These are phyloP conservation scores for Lipomyces yamanashiensis DNA, from an alignment of 805 yeast species.

Conservation along the genomic window DNA sequence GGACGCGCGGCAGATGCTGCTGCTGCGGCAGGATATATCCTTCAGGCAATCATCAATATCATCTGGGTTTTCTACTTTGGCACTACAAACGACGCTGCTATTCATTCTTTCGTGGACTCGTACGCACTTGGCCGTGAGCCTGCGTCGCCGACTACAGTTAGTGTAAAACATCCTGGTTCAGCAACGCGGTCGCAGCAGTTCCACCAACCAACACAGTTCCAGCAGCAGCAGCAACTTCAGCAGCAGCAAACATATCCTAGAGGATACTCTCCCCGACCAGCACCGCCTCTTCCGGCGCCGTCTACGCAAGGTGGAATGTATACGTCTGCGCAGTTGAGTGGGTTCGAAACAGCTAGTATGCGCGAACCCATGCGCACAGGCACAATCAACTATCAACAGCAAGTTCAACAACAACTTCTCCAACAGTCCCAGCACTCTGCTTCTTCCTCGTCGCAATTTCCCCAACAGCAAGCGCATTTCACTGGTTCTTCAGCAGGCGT, in stretches of 20 bases:
- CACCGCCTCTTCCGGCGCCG: neutral
- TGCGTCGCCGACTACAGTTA: neutral
- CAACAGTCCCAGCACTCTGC: neutral
- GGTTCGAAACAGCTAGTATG: slow-evolving; percentile 47
- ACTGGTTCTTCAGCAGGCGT: neutral
- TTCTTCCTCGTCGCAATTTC: too few species aligned
- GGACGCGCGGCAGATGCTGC: slow-evolving; percentile 71
- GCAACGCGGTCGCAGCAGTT: neutral
- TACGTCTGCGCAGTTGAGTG: slow-evolving; percentile 48
- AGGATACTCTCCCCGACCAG: slow-evolving; percentile 11
- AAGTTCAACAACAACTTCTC: slow-evolving; percentile 5
- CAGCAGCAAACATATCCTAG: neutral
- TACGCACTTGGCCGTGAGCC: slow-evolving; percentile 46
- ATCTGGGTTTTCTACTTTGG: slow-evolving; percentile 91
- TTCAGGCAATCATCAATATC: slow-evolving; percentile 74
- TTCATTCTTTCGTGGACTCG: slow-evolving; percentile 82
- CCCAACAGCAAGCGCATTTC: neutral
- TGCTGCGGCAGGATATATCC: slow-evolving; percentile 89
- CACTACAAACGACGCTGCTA: slow-evolving; percentile 85
- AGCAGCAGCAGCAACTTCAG: neutral
- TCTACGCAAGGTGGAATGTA: slow-evolving; percentile 38
- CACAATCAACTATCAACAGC: neutral
- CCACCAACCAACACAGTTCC: neutral
- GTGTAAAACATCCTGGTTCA: neutral
- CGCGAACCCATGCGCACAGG: slow-evolving; percentile 25